These are phyloP conservation scores for Lyophyllum shimeji DNA, from an alignment of 768 basidiomycete genomes.

Conservation along the genomic window DNA sequence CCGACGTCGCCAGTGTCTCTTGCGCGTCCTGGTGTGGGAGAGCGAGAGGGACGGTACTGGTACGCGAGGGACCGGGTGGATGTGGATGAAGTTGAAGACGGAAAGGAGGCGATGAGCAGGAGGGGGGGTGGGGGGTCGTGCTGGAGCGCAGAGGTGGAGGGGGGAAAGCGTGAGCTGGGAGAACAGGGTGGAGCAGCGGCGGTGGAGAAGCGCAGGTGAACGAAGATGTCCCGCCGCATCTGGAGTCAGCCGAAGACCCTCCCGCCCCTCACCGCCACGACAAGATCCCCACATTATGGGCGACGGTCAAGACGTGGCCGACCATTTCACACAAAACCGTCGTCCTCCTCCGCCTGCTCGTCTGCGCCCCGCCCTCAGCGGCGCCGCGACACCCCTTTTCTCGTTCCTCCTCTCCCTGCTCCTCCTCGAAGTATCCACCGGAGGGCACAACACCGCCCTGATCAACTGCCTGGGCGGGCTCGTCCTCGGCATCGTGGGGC, in stretches of 20 bases:
- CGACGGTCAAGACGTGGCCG: conserved; percentile 60
- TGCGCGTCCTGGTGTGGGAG: conserved; percentile 9
- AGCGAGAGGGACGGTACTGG: conserved; percentile 5
- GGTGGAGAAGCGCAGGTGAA: conserved; percentile 8
- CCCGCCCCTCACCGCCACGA: background rate
- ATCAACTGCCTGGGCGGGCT: conserved; percentile 76
- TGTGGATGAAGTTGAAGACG: conserved; percentile 33
- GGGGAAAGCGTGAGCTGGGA: conserved; percentile 24
- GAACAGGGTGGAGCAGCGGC: conserved; percentile 15
- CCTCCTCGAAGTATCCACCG: conserved; percentile 71
- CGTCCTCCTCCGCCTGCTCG: conserved; percentile 65
- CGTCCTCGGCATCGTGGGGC: conserved; percentile 68
- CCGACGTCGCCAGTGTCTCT: conserved; percentile 48
- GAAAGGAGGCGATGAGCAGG: conserved; percentile 41
- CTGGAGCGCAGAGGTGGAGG: conserved; percentile 21
- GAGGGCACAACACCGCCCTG: conserved; percentile 56
- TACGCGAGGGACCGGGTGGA: background rate
- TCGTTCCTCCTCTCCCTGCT: conserved; percentile 85
- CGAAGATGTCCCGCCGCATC: background rate
- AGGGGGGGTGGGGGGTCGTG: conserved; percentile 41
- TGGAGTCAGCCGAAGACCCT: background rate
- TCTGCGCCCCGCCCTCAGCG: conserved; percentile 73
- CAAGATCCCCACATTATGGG: conserved; percentile 38
- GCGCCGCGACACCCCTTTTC: conserved; percentile 89
- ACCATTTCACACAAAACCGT: conserved; percentile 74